Conservation (phyloP, 2,329 filamentous ascomycete species). For the Verticillium klebahnii region DNA sequence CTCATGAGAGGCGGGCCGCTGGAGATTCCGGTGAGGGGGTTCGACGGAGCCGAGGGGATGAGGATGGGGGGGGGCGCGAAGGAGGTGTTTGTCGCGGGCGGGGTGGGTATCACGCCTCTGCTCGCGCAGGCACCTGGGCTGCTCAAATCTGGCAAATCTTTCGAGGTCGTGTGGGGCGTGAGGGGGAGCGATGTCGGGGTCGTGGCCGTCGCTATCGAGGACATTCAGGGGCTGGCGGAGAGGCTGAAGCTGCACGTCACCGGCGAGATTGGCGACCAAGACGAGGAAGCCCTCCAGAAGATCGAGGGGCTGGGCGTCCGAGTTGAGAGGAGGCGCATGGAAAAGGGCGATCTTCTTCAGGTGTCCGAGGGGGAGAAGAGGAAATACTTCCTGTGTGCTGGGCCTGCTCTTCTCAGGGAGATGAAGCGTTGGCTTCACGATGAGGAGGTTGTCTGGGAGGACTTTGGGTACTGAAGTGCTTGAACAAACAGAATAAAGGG, state of each 20-base stretch:
- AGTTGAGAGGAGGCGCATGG: conserved; percentile 33
- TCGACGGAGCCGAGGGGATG: conserved; percentile 58
- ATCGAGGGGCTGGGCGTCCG: conserved; percentile 27
- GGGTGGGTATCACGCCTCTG: conserved; percentile 79
- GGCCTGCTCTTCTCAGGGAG: conserved; percentile 32
- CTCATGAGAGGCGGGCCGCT: conserved; percentile 44
- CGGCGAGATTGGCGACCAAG: conserved; percentile 26
- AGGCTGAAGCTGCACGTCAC: conserved; percentile 64
- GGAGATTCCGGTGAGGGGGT: conserved; percentile 65
- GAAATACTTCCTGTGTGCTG: conserved; percentile 49
- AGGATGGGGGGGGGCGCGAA: conserved; percentile 22
- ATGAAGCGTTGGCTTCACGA: conserved; percentile 49
- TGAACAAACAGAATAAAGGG: background rate
- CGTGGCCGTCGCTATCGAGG: conserved; percentile 53
- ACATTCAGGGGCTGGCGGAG: conserved; percentile 43
- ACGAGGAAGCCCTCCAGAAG: conserved; percentile 26
- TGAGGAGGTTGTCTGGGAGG: conserved; percentile 52
- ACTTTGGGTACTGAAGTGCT: conserved; percentile 50
- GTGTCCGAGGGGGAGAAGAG: conserved; percentile 31
- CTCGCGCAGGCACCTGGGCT: conserved; percentile 59
- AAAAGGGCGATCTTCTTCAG: conserved; percentile 33
- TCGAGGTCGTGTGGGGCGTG: conserved; percentile 67
- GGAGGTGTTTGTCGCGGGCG: conserved; percentile 64
- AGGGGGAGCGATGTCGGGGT: conserved; percentile 57
- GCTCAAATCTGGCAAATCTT: conserved; percentile 27